Percentiles rank a stretch among this genome's conserved stretches.
phyloP scores from a whole-genome alignment of 768 basidiomycete species.

The Tulasnella sp. region DNA sequence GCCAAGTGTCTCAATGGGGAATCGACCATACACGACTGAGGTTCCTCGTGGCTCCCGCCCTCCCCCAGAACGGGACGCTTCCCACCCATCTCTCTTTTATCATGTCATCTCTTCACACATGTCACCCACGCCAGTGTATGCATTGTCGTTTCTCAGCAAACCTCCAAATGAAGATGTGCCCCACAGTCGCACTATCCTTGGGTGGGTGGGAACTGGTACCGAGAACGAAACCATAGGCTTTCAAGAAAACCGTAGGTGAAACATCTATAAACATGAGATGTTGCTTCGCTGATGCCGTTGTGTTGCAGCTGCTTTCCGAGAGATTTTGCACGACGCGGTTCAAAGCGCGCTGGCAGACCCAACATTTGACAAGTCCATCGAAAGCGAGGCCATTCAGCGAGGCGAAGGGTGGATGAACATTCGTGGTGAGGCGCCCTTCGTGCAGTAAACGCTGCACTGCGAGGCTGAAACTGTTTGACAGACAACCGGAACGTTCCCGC shows the following conservation, averaged over 20 bases:
- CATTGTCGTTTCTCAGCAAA: conserved; percentile 47
- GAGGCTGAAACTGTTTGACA: conserved; percentile 22
- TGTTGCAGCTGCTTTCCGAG: conserved; percentile 44
- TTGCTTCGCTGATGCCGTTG: not conserved
- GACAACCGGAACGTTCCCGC: conserved; percentile 66
- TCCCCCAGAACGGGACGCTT: conserved; percentile 34
- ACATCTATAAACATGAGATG: not conserved
- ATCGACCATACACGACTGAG: too few relatives aligned
- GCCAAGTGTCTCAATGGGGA: too few relatives aligned
- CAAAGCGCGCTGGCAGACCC: conserved; percentile 41
- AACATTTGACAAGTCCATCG: conserved; percentile 48
- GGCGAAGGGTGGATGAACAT: conserved; percentile 83
- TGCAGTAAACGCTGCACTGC: not conserved
- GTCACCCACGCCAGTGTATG: conserved; percentile 44
- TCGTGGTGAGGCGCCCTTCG: conserved; percentile 33
- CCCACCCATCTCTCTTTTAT: conserved; percentile 56
- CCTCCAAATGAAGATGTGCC: conserved; percentile 30
- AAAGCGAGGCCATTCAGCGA: conserved; percentile 49
- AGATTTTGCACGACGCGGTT: conserved; percentile 48
- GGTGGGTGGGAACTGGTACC: conserved; percentile 39
- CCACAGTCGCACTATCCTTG: conserved; percentile 45
- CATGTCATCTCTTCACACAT: conserved; percentile 46
- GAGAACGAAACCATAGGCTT: conserved; percentile 38
- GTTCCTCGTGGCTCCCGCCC: too few relatives aligned
- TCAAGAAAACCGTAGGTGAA: conserved; percentile 55